These are phyloP conservation scores for Lenzites betulinus DNA, from an alignment of 768 basidiomycete species.

Conservation along the genomic window DNA sequence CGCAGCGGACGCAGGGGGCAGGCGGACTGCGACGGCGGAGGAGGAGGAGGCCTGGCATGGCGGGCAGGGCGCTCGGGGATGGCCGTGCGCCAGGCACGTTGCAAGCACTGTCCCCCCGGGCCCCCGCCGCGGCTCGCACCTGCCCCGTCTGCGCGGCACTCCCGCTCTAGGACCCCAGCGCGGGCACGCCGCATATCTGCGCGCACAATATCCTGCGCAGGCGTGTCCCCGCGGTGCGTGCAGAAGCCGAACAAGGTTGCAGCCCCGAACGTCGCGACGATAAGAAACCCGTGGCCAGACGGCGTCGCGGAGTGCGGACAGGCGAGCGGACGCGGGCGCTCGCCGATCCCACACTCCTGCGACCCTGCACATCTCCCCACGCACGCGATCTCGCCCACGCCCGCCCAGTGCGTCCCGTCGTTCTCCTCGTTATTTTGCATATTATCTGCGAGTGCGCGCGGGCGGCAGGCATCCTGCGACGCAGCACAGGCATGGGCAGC, in stretches of 20 bases:
- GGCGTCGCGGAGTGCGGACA: constrained; percentile 20
- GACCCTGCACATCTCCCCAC: constrained; percentile 21
- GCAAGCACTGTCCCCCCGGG: neutral
- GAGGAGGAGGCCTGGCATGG: neutral
- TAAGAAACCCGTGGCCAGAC: constrained; percentile 11
- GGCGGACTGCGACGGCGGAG: neutral
- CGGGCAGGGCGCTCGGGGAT: neutral
- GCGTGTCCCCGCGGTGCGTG: too few relatives aligned
- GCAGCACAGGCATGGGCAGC: too few relatives aligned
- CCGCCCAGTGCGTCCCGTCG: too few relatives aligned
- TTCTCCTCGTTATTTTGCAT: too few relatives aligned
- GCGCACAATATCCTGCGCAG: too few relatives aligned
- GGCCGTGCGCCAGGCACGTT: constrained; percentile 8
- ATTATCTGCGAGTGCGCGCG: neutral
- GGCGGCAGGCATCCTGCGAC: neutral
- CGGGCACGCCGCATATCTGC: too few relatives aligned
- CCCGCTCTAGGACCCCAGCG: neutral
- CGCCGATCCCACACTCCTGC: constrained; percentile 12
- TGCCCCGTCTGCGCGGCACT: neutral
- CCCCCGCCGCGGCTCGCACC: neutral
- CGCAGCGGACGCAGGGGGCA: neutral
- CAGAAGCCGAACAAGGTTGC: constrained; percentile 6
- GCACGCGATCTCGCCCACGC: neutral
- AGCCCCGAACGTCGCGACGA: neutral
- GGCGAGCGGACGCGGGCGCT: constrained; percentile 7